Percentiles rank a stretch among this genome's conserved stretches.
These are phyloP conservation scores for Rhizopogon rudus DNA, from an alignment of 768 basidiomycete genomes.

Conservation along the genomic window DNA sequence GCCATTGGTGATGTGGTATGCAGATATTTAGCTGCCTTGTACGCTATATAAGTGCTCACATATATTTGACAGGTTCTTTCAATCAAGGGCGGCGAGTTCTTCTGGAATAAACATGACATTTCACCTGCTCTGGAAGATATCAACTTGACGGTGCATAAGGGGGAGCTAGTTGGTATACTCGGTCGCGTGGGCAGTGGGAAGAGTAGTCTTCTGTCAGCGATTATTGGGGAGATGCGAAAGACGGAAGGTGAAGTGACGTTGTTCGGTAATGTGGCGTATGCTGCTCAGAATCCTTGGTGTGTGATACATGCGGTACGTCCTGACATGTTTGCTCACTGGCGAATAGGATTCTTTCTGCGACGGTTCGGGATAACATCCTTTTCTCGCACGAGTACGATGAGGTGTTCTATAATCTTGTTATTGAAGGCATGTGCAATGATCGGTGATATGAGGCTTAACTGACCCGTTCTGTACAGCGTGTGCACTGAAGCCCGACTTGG, in stretches of 20 bases:
- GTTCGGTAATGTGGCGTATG: slow-evolving; percentile 73
- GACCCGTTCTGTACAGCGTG: slow-evolving; percentile 48
- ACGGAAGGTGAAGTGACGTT: slow-evolving; percentile 68
- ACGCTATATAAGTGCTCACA: neutral
- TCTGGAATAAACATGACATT: slow-evolving; percentile 58
- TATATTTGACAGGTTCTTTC: slow-evolving; percentile 44
- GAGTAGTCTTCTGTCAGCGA: slow-evolving; percentile 73
- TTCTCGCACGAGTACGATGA: slow-evolving; percentile 90
- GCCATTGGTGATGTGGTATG: slow-evolving; percentile 57
- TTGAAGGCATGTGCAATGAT: slow-evolving; percentile 51
- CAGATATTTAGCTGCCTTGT: neutral
- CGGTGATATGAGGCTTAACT: neutral
- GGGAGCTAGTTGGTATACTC: slow-evolving; percentile 79
- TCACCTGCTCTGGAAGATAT: slow-evolving; percentile 72
- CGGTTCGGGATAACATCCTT: slow-evolving; percentile 85
- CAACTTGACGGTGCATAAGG: slow-evolving; percentile 69
- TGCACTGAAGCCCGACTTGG: slow-evolving; percentile 78
- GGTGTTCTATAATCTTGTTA: slow-evolving; percentile 72
- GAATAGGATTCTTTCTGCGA: slow-evolving; percentile 75
- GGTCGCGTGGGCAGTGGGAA: slow-evolving; percentile 93
- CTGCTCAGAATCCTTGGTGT: slow-evolving; percentile 83
- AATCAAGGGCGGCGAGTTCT: slow-evolving; percentile 75
- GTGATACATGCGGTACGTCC: slow-evolving; percentile 7
- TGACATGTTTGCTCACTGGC: neutral
- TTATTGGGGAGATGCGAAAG: slow-evolving; percentile 84